A percentile compares a stretch with the other conserved stretches of the same genome.
Conservation (phyloP, 768 basidiomycete species). For the Termitomyces sp. region DNA sequence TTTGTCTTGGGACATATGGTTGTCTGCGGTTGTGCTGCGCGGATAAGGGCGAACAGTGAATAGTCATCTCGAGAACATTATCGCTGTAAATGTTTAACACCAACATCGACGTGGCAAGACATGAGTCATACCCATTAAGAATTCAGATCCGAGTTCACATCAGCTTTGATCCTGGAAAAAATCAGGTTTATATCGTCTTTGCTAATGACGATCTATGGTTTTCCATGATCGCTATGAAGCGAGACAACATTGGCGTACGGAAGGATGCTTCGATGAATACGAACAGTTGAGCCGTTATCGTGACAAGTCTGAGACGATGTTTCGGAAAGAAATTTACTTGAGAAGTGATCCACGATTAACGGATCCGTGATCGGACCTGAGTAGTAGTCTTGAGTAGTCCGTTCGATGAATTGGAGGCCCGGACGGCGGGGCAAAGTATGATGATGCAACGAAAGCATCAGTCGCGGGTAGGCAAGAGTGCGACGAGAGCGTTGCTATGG, state of each 20-base stretch:
- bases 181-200: background rate
- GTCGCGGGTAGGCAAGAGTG: background rate
- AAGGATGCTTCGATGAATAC: background rate
- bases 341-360: background rate
- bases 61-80: too few species aligned
- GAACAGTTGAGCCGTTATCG: background rate
- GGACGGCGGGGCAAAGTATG: background rate
- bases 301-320: background rate
- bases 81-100: background rate
- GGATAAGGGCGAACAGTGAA: background rate
- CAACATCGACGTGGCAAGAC: background rate
- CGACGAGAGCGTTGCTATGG: background rate
- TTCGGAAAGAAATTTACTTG: background rate
- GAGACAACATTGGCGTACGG: background rate
- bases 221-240: background rate
- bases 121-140: background rate
- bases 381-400: too few species aligned
- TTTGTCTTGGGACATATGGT: background rate
- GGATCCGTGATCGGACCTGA: slow-evolving; percentile 4
- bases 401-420: background rate
- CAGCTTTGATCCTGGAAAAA: background rate
- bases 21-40: background rate
- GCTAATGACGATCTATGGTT: background rate
- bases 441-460: background rate
- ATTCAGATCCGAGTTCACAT: background rate